Conservation (phyloP, 1,284 basidiomycete genomes). For the Ustilago sp. region DNA sequence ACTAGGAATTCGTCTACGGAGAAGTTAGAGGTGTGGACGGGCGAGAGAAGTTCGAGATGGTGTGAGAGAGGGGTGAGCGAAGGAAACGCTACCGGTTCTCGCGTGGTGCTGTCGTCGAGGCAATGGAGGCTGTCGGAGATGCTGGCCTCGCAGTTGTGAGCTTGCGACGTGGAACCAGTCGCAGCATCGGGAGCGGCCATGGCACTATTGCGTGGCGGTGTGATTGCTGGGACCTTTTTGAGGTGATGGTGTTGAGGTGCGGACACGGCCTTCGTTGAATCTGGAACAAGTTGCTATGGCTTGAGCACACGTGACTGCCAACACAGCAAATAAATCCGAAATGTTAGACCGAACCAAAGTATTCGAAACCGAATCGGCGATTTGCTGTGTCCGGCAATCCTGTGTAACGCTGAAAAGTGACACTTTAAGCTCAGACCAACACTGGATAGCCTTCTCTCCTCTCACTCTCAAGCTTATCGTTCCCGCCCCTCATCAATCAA, state of each 20-base stretch:
- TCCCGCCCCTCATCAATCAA: neutral
- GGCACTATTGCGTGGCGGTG: neutral
- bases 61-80: conserved; percentile 82
- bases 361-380: neutral
- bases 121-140: conserved; percentile 1
- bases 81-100: conserved; percentile 72
- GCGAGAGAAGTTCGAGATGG: conserved; percentile 78
- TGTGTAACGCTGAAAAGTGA: conserved; percentile 11
- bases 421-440: conserved; percentile 22
- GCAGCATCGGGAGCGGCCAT: conserved; percentile 1
- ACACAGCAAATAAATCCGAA: neutral
- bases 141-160: neutral
- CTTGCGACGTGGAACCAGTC: neutral
- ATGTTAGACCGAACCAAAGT: neutral
- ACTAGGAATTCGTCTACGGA: conserved; percentile 88
- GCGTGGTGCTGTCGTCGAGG: conserved; percentile 7
- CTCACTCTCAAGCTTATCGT: neutral
- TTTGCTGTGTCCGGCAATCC: neutral
- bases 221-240: neutral
- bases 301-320: conserved; percentile 15
- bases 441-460: neutral
- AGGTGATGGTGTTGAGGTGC: conserved; percentile 2
- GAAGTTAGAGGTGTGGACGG: conserved; percentile 73
- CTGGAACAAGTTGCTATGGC: conserved; percentile 8
- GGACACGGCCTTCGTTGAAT: neutral